Base-by-base conservation (phyloP, 23 red algal genomes). In the Gracilaria gracilis region DNA sequence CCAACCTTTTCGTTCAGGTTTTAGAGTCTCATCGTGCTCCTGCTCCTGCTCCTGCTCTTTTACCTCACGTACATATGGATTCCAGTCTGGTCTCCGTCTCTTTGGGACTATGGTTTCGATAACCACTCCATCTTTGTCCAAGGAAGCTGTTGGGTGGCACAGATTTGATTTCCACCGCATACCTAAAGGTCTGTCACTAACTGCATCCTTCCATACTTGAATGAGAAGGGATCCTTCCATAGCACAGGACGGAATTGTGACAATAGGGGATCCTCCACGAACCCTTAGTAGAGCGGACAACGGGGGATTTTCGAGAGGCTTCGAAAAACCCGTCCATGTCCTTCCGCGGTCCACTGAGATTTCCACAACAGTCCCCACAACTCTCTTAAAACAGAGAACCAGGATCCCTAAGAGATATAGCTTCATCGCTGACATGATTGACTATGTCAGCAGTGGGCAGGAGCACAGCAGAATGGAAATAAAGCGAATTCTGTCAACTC, bases 191-290 rank as follows among this genome's bases (percentile, higher is more conserved):
- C 13, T 64, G 14, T 12, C 25, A 44, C 40, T 27, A 25, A 0
- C n/a, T 14, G 21, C 31, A 54, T 82, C 79, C 9, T 39, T 47
- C 79, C 79, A 82, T 8, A 82, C 79, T 65, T 82, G 79, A 59
- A 82, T 65, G 31, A 59, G 36, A 40, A 82, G 58, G 32, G 79
- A 25, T 36, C 36, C 79, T 65, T 23, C 31, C 21, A 82, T 8
- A 14, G 79, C 79, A 61, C 79, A 82, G 9, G 53, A 29, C 0
- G 79, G 79, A 57, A 82, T 15, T 39, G 35, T 65, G 8, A 82
- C 19, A 2, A 82, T 28, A 42, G 79, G 79, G 0, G 53, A 62
- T 20, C 79, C 79, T 25, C 79, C 79, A 13, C 23, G 36, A 38
- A 82, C 53, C 42, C 79, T 33, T 27, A 82, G 47, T 23, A 40